These are phyloP conservation scores for Crithidia brevicula DNA, from an alignment of 208 protist species.

Conservation along the genomic window DNA sequence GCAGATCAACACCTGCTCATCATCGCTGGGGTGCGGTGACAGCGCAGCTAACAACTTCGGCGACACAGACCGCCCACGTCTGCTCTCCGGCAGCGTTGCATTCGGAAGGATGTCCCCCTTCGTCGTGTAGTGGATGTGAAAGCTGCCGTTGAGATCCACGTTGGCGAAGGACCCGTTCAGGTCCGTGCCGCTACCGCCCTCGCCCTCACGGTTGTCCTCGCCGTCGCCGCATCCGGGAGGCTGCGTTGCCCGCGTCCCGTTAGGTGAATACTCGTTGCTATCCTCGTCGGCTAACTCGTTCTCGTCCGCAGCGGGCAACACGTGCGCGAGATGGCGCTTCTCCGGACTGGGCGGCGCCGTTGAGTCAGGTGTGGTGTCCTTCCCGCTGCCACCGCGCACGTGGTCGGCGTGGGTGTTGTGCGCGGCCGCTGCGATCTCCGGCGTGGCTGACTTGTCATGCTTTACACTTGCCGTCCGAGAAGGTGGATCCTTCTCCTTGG, in stretches of 20 bases:
- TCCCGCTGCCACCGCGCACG: background rate
- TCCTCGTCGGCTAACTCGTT: conserved; percentile 4
- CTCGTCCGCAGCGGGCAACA: background rate
- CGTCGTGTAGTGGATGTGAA: conserved; percentile 32
- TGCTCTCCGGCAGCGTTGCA: conserved; percentile 15
- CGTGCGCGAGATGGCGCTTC: background rate
- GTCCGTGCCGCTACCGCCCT: conserved; percentile 10
- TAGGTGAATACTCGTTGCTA: background rate
- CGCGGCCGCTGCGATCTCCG: background rate
- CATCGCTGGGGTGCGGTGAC: conserved; percentile 50
- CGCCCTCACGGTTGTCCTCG: background rate
- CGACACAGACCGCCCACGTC: conserved; percentile 15
- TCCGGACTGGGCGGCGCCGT: background rate
- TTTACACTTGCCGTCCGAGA: background rate
- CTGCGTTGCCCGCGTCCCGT: background rate
- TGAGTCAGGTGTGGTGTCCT: background rate
- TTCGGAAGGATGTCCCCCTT: conserved; percentile 30
- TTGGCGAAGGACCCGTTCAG: conserved; percentile 32
- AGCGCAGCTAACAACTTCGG: conserved; percentile 15
- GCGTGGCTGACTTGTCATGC: background rate
- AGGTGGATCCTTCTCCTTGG: background rate
- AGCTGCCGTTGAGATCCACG: conserved; percentile 35
- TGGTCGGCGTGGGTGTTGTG: background rate
- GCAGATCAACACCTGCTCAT: conserved; percentile 63
- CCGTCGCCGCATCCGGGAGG: background rate